Evolutionary conservation across 2,329 filamentous ascomycete genomes (phyloP), one percentile per base, ranked within the genome.

Genomic region (Teratosphaeria gauchensis): DNA sequence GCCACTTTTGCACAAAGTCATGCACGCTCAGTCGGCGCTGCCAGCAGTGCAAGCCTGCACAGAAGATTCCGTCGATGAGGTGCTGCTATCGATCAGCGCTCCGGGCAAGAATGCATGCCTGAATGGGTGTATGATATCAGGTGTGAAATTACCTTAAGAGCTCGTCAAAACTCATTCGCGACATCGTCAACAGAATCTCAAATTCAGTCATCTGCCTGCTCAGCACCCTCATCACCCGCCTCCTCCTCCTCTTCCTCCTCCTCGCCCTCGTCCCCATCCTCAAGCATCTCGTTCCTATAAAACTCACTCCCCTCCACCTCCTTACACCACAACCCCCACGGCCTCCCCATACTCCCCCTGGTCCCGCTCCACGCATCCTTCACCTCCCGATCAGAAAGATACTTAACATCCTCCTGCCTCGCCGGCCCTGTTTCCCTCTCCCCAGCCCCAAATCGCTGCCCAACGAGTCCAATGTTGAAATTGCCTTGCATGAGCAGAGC

Each of bases 281-380:
- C 30, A 9, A 16, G 19, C 33, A 67, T 51, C 42, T 72, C 69
- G 64, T 77, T 77, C 58, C 62, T 66, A 63, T 78, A 78, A 54
- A 77, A 61, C 14, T 68, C 68, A 57, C 64, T 68, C 21, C 70
- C 66, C 56, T 71, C 72, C 7, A 77, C 74, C 63, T 78, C 75
- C 21, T 70, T 69, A 61, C 69, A 71, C 76, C 76, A 78, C 14
- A 77, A 59, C 42, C 65, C 66, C 76, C 76, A 79, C 4, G 76
- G 71, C 60, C 74, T 68, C 1, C 66, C 64, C n/a, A 74, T 62
- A 52, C 61, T 55, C 7, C 63, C 65, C 57, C 69, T 66, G 16
- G 69, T 74, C 8, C 69, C 65, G 19, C 73, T 70, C 73, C 72
- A 75, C 1, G 74, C 65, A 64, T 78, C 77, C 53, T 71, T 70